Percentiles rank a stretch among this genome's conserved stretches.
Conservation (phyloP, 176 grass and related monocot genomes). For the Aegilops tauschii region DNA sequence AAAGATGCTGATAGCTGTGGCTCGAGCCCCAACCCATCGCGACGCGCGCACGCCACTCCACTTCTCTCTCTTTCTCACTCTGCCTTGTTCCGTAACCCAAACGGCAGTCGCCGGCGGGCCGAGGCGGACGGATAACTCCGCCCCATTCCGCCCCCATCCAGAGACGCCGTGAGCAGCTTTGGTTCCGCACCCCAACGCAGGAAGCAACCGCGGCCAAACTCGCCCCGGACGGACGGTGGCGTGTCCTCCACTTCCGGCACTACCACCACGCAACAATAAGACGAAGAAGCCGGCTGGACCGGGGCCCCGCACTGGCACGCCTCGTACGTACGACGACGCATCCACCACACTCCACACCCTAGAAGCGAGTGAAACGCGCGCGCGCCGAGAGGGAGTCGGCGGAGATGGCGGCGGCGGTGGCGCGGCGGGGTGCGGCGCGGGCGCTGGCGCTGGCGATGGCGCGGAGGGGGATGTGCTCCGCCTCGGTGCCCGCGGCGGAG, state of each 20-base stretch:
- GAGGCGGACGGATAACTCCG: background rate
- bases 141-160: background rate
- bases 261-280: background rate
- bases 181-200: background rate
- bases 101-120: background rate
- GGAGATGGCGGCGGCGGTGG: background rate
- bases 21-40: no score
- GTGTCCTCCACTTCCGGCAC: no score
- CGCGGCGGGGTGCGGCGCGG: constrained; percentile 13
- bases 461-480: constrained; percentile 41
- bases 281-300: background rate
- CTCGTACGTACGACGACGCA: background rate
- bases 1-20: no score
- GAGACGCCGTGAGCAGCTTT: background rate
- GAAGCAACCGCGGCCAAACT: background rate
- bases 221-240: background rate
- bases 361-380: background rate
- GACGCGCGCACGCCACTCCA: background rate
- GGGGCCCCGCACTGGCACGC: background rate
- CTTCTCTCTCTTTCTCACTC: background rate
- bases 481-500: background rate
- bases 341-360: background rate
- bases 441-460: constrained; percentile 20
- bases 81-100: background rate
- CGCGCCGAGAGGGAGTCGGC: background rate